Base-by-base conservation (phyloP, 148 eudicot genomes). In the Vaccinium darrowii region DNA sequence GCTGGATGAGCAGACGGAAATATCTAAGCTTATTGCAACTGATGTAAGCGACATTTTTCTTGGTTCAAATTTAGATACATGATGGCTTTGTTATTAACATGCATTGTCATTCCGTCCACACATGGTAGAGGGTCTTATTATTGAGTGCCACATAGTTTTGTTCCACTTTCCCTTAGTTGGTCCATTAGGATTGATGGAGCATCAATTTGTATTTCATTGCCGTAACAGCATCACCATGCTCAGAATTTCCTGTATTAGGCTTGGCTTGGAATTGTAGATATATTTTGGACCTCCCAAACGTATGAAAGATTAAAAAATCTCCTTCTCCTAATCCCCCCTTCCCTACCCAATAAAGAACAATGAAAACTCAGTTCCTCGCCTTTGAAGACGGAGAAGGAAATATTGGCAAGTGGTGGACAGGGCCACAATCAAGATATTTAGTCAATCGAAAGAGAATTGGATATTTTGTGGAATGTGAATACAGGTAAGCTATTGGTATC, bases 1-100 rank as follows among this genome's bases (percentile, higher is more conserved):
- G 88, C 74, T 96, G 84, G 99, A 96, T 85, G 98, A 96, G 90
- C 99, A 93, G 84, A 92, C 87, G 88, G 99, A 91, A 82, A 90
- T 90, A 49, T 90, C 97, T 69, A 89, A 90, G 86, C 90, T 91
- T 83, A 89, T 96, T 78, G 87, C 93, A 16, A 84, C 86, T 85
- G 98, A 94, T 84, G 97, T 94, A 89, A 79, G 95, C 63, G 43
- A 65, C 57, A 76, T 52, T 81, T 63, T 16, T 81, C 25, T 1
- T 51, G 57, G 78, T 52, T 69, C 43, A 19, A 18, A 75, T 80
- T 10, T 78, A 54, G 67, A 27, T 81, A 79, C 81, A 51, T 23
- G 13, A 39, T 27, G 51, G 60, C 36, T 30, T 30, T 69, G 62
- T 56, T 65, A 39, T 75, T 67, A 33, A 19, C 51, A 19, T 12